Conservation (phyloP, 2,329 filamentous ascomycete genomes). For the Penicillium sp. region DNA sequence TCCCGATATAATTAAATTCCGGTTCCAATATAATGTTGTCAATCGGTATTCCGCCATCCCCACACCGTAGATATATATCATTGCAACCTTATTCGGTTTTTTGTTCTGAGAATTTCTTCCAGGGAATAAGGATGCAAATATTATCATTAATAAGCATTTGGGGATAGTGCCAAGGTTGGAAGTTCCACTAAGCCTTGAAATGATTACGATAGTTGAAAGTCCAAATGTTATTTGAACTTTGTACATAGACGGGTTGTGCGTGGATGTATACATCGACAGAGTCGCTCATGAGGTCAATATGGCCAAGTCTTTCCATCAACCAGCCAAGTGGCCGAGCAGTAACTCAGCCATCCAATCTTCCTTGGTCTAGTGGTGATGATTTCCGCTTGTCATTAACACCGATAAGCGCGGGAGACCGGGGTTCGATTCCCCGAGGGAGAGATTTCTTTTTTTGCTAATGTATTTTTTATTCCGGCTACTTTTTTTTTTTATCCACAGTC, state of each 20-base stretch:
- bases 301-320: neutral
- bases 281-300: neutral
- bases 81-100: neutral
- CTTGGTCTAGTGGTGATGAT: slow-evolving; percentile 42
- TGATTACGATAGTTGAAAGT: neutral
- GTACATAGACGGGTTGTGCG: neutral
- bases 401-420: slow-evolving; percentile 37
- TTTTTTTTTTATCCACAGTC: neutral
- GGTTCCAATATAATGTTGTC: neutral
- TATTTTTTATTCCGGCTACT: neutral
- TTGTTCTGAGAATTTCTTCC: accelerated
- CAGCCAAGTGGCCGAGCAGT: slow-evolving; percentile 10
- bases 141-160: neutral
- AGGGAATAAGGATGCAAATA: no score
- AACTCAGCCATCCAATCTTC: slow-evolving; percentile 23
- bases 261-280: neutral
- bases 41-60: no score
- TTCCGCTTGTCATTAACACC: slow-evolving; percentile 36
- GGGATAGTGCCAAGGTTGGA: no score
- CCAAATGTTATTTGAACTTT: neutral
- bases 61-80: neutral
- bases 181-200: neutral
- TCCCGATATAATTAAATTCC: accelerated
- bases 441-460: neutral
- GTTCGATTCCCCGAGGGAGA: slow-evolving; percentile 32